These are phyloP conservation scores for Rhodocollybia butyracea DNA, from an alignment of 768 basidiomycete species.

Conservation along the genomic window DNA sequence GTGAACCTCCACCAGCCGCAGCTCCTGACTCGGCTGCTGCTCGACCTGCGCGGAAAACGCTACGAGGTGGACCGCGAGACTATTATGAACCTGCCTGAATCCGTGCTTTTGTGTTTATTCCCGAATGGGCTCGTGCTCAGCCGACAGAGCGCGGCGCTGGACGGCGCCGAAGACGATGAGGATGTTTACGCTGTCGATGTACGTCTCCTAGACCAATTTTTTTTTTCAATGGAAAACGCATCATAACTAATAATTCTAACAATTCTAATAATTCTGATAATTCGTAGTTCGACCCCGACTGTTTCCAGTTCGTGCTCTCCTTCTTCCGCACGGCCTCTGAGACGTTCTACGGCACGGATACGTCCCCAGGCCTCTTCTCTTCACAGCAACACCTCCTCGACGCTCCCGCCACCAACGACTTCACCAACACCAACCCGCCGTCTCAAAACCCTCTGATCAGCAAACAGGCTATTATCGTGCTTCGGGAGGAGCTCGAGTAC, in stretches of 20 bases:
- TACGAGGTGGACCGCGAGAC: conserved; percentile 97
- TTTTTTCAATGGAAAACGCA: too few relatives aligned
- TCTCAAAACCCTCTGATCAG: conserved; percentile 89
- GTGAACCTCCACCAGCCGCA: conserved; percentile 73
- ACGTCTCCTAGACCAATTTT: conserved; percentile 37
- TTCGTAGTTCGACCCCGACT: conserved; percentile 90
- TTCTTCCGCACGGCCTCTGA: conserved; percentile 91
- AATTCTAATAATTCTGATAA: conserved; percentile 8
- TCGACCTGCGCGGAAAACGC: conserved; percentile 88
- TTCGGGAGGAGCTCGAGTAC: conserved; percentile 97
- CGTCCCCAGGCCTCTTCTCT: conserved; percentile 66
- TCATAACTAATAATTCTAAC: conserved; percentile 5
- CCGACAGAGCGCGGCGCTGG: conserved; percentile 75
- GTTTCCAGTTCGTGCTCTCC: conserved; percentile 88
- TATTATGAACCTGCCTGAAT: conserved; percentile 98
- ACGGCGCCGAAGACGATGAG: conserved; percentile 81
- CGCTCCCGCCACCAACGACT: conserved; percentile 55
- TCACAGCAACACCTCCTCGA: conserved; percentile 79
- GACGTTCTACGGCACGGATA: conserved; percentile 85
- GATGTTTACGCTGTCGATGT: conserved; percentile 97
- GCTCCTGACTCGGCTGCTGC: conserved; percentile 81
- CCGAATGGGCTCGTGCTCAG: conserved; percentile 95
- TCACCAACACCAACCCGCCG: conserved; percentile 50
- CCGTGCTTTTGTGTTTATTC: conserved; percentile 92
- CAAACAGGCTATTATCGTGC: conserved; percentile 98